Evolutionary conservation across 441 rosid species (phyloP).

Genomic region (Jatropha multifida): DNA sequence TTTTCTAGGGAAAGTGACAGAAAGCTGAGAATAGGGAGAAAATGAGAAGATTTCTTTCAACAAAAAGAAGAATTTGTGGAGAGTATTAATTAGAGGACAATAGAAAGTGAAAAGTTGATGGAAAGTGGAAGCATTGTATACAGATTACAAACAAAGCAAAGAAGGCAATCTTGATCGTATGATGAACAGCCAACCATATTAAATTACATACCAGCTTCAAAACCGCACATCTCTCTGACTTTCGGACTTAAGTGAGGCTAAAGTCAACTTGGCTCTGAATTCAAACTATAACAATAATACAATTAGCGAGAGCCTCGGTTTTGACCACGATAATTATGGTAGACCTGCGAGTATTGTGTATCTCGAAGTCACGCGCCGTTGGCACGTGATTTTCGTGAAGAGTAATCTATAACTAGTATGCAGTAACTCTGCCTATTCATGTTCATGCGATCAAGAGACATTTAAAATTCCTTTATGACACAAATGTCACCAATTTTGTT

Average conservation of each 20-base stretch:
- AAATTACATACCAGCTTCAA: slow-evolving; percentile 7
- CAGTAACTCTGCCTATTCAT: not conserved
- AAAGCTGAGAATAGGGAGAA: slow-evolving; percentile 9
- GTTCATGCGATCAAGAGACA: slow-evolving; percentile 7
- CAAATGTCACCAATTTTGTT: not conserved
- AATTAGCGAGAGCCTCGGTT: slow-evolving; percentile 15
- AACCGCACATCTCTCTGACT: slow-evolving; percentile 9
- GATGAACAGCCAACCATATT: slow-evolving; percentile 20
- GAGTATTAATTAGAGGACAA: slow-evolving; percentile 10
- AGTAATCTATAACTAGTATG: not conserved
- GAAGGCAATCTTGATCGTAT: slow-evolving; percentile 12
- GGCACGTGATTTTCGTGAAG: slow-evolving; percentile 19
- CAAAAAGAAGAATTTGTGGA: slow-evolving; percentile 12
- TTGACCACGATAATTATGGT: slow-evolving; percentile 24
- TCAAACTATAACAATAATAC: not conserved
- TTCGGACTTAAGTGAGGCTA: not conserved
- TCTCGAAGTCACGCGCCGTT: slow-evolving; percentile 12
- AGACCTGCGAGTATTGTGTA: slow-evolving; percentile 11
- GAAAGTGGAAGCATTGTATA: not conserved
- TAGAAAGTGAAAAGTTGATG: not conserved
- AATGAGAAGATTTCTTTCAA: not conserved
- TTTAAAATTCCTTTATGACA: not conserved
- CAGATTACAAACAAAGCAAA: not conserved
- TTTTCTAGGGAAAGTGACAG: slow-evolving; percentile 34
- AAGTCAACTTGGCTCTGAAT: slow-evolving; percentile 27